Conservation (phyloP, 2,329 filamentous ascomycete species). For the Clonostachys rhizophaga region DNA sequence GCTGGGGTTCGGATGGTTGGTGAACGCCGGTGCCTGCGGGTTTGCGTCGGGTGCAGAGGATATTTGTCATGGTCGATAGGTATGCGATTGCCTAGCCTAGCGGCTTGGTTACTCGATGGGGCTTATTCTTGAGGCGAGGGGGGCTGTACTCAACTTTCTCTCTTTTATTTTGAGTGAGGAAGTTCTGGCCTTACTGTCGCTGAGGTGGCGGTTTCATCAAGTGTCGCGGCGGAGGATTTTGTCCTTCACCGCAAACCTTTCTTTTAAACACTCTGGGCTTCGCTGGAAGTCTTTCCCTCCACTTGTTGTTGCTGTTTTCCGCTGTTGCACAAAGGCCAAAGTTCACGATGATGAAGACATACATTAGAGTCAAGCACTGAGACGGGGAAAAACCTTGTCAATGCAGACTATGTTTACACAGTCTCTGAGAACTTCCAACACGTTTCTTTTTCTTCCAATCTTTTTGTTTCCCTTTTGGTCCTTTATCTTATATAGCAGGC, state of each 20-base stretch:
- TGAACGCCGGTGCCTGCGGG: conserved; percentile 40
- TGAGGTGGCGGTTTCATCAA: no score
- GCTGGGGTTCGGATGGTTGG: conserved; percentile 28
- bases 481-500: not conserved
- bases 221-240: not conserved
- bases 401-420: conserved; percentile 8
- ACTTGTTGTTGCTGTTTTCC: not conserved
- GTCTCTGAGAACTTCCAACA: conserved; percentile 7
- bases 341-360: conserved; percentile 12
- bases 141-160: conserved; percentile 29
- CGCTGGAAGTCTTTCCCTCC: conserved; percentile 6
- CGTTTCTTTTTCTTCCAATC: not conserved
- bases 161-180: not conserved
- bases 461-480: not conserved
- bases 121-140: conserved; percentile 99
- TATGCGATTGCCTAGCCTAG: conserved; percentile 84
- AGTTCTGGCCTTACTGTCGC: conserved; percentile 11
- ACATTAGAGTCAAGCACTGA: conserved; percentile 15
- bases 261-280: conserved; percentile 12
- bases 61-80: conserved; percentile 93
- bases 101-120: conserved; percentile 94
- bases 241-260: conserved; percentile 3
- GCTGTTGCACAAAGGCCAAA: not conserved
- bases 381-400: conserved; percentile 2
- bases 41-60: conserved; percentile 44